Percentiles rank a stretch among this genome's conserved stretches.
phyloP scores from a whole-genome alignment of 306 rosid genomes.

The Vachellia collinsii region DNA sequence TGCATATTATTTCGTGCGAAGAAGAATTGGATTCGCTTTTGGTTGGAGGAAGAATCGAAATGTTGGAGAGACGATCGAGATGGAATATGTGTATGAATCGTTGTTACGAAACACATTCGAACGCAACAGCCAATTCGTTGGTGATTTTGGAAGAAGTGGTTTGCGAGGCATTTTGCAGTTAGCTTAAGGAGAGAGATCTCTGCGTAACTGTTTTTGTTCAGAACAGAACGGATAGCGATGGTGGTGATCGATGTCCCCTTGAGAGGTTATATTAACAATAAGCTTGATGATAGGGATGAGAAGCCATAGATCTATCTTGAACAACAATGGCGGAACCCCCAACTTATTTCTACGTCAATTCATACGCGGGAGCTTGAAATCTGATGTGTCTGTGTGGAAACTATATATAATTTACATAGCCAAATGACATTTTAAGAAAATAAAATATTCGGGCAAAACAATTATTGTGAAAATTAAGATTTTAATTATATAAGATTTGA shows the following conservation, averaged over 20 bases:
- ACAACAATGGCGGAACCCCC: too few species aligned
- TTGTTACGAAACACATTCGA: not conserved
- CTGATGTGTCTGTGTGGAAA: too few species aligned
- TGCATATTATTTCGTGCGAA: not conserved
- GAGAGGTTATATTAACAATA: not conserved
- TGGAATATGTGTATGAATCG: not conserved
- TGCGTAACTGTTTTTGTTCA: not conserved
- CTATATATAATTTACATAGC: too few species aligned
- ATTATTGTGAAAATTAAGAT: too few species aligned
- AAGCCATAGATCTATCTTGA: too few species aligned
- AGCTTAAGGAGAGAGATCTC: not conserved
- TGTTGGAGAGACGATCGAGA: too few species aligned
- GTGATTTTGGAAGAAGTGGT: not conserved
- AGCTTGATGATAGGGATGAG: too few species aligned
- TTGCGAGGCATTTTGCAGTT: not conserved
- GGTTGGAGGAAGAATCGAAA: not conserved
- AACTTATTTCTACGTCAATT: too few species aligned
- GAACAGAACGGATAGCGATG: not conserved
- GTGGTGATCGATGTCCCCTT: not conserved
- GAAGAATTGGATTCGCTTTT: not conserved
- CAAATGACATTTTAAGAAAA: too few species aligned
- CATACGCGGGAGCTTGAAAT: too few species aligned
- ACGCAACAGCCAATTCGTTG: not conserved
- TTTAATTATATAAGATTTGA: too few species aligned
- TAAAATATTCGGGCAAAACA: too few species aligned